Evolutionary conservation across 2,329 filamentous ascomycete species (phyloP), one percentile per base, ranked within the genome.

Genomic region (Pseudomassariella vexata): DNA sequence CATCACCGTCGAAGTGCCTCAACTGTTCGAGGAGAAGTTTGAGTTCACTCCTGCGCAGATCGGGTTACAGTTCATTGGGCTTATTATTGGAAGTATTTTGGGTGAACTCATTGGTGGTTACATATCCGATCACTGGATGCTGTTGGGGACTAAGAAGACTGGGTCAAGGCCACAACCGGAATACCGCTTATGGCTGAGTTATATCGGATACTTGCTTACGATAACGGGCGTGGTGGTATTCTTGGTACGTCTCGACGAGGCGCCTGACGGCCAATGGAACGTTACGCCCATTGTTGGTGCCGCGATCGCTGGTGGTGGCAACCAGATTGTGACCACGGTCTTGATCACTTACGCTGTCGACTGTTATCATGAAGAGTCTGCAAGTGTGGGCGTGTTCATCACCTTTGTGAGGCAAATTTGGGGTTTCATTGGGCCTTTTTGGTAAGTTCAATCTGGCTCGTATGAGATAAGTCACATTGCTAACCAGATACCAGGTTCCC

Each of bases 261-360:
- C 67, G 0, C 46, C 54, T 1, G 50, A 56, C 2, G 25, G 20
- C 0, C 48, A 62, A 3, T 79, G 70, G 67, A 71, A 77, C 34
- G 62, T 77, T 5, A 74, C 70, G 0, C 75, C 75, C 0, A 56
- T 75, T 10, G 46, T 78, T 11, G 73, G 74, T 5, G 63, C 62
- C 5, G 73, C 62, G 3, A 65, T 72, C 38, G 62, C 59, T 0
- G 66, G 64, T 1, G 67, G 63, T 5, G 75, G 76, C 0, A 77
- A 76, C 37, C 75, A 79, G 49, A 67, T 80, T 24, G 62, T 78
- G 11, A 79, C 75, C 1, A 79, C 76, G 0, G 68, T 78, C 3
- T 47, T 76, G 25, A 68, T 76, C 16, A 78, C 76, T 0, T 79
- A 77, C 46, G 67, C 73, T 0, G 67, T 80, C 1, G 76, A 79